Evolutionary conservation across 208 protist species (phyloP).

Genomic region (Trypanosoma mega): DNA sequence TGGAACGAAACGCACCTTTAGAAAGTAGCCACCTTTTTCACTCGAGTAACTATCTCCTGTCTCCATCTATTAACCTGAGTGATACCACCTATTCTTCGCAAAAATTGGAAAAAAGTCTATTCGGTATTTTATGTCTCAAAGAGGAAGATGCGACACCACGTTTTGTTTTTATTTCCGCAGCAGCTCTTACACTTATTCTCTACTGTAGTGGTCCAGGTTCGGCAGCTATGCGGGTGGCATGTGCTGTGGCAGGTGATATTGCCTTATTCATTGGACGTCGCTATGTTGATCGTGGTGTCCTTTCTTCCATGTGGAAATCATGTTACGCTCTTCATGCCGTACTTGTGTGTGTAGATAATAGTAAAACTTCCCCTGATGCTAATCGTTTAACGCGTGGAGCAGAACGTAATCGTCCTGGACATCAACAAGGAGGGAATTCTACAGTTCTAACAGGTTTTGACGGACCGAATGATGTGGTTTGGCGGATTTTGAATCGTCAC

Average conservation of each 20-base stretch:
- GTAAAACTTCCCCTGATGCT: slow-evolving; percentile 19
- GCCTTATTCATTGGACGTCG: slow-evolving; percentile 7
- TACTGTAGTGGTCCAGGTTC: slow-evolving; percentile 23
- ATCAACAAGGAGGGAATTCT: slow-evolving; percentile 26
- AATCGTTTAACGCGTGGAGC: slow-evolving; percentile 22
- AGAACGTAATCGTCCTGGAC: slow-evolving; percentile 21
- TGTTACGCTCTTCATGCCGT: slow-evolving; percentile 25
- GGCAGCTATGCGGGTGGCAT: slow-evolving; percentile 13
- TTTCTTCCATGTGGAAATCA: slow-evolving; percentile 12
- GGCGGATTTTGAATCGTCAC: slow-evolving; percentile 23
- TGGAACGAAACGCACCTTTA: no score
- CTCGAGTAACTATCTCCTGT: no score
- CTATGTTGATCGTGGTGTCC: slow-evolving; percentile 8
- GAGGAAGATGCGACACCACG: neutral
- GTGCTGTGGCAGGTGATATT: slow-evolving; percentile 19
- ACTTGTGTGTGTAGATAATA: slow-evolving; percentile 23
- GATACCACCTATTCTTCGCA: no score
- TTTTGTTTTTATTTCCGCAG: slow-evolving; percentile 23
- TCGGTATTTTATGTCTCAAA: slow-evolving; percentile 16
- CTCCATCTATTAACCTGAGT: no score
- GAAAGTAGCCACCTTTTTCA: no score
- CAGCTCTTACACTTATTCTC: slow-evolving; percentile 12
- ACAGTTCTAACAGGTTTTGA: slow-evolving; percentile 10
- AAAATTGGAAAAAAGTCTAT: slow-evolving; percentile 3
- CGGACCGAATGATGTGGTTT: slow-evolving; percentile 1